Percentiles rank a stretch among this genome's conserved stretches.
These are phyloP conservation scores for Mortierella sp. DNA, from an alignment of 371 early-diverging fungal species.

Conservation along the genomic window DNA sequence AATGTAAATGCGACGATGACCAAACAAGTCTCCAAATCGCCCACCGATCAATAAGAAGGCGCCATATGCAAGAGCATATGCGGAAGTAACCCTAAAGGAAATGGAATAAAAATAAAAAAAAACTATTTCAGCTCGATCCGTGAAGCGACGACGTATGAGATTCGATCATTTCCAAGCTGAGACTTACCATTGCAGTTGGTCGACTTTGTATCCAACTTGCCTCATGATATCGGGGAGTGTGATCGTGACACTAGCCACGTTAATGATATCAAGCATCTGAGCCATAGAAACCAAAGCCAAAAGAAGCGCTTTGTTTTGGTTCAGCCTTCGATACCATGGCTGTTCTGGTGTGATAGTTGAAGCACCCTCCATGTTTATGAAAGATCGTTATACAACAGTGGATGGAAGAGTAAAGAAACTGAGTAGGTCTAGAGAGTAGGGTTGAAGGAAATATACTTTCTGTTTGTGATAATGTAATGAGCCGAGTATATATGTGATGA, in stretches of 20 bases:
- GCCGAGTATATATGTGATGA: too few relatives aligned
- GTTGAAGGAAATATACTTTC: too few relatives aligned
- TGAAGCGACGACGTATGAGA: not conserved
- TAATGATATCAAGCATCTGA: conserved; percentile 31
- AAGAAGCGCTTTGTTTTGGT: not conserved
- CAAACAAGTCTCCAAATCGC: conserved; percentile 54
- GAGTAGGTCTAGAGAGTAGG: too few relatives aligned
- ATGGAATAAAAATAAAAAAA: not conserved
- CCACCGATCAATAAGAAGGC: conserved; percentile 46
- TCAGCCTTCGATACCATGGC: conserved; percentile 2
- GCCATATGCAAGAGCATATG: conserved; percentile 18
- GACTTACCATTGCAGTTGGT: conserved; percentile 27
- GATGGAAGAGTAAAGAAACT: too few relatives aligned
- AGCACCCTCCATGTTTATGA: too few relatives aligned
- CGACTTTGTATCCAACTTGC: conserved; percentile 12
- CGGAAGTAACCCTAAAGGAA: conserved; percentile 16
- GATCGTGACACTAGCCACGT: conserved; percentile 21
- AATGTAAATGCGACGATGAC: conserved; percentile 48
- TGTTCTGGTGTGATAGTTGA: not conserved
- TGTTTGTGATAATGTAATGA: too few relatives aligned
- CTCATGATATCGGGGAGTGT: conserved; percentile 17
- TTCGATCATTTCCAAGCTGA: not conserved
- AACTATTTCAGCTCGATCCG: not conserved
- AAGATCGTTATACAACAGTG: too few relatives aligned
- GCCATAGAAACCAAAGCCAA: conserved; percentile 6